Conservation (phyloP, 1,284 basidiomycete genomes). For the Ceratobasidium sp. region DNA sequence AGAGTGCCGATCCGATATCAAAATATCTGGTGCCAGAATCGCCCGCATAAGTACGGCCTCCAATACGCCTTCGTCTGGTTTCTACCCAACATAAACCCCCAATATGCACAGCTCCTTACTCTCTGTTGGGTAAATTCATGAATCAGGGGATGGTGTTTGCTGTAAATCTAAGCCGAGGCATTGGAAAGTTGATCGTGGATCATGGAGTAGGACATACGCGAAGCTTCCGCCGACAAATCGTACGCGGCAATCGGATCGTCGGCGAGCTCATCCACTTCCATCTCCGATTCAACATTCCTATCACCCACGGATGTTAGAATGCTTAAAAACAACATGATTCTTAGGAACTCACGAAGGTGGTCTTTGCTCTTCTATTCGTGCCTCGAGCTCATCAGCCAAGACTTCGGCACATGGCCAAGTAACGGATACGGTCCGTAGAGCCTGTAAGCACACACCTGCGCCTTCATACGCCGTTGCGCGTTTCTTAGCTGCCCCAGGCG, state of each 20-base stretch:
- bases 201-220: neutral
- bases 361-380: neutral
- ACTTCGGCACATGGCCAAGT: slow-evolving; percentile 26
- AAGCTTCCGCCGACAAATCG: neutral
- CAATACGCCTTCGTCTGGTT: too few species aligned
- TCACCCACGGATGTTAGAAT: too few species aligned
- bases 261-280: slow-evolving; percentile 3
- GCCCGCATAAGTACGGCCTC: too few species aligned
- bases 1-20: too few species aligned
- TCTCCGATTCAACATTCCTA: neutral
- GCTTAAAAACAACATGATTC: too few species aligned
- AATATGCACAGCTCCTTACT: too few species aligned
- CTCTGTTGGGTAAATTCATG: too few species aligned
- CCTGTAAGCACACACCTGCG: neutral
- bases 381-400: slow-evolving; percentile 10
- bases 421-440: neutral
- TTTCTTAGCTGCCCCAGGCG: neutral
- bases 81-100: too few species aligned
- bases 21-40: too few species aligned
- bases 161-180: neutral
- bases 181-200: neutral
- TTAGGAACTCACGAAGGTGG: neutral
- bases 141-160: neutral
- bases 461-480: slow-evolving; percentile 4
- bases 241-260: neutral